A percentile compares a stretch with the other conserved stretches of the same genome.
These are phyloP conservation scores for Abrus pulchellus DNA, from an alignment of 306 rosid species.

Conservation along the genomic window DNA sequence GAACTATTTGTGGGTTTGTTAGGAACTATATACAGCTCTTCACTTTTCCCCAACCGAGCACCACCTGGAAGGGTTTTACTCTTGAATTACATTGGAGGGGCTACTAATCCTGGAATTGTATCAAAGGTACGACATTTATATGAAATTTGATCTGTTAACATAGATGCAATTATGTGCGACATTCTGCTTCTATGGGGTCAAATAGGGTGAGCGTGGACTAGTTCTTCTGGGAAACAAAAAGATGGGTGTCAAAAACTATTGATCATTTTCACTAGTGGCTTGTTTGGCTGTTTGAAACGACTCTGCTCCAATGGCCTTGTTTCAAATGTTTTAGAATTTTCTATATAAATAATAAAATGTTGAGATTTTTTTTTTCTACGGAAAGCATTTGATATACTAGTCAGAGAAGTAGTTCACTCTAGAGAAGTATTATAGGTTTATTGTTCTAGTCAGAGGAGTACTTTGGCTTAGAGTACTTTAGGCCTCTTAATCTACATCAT, in stretches of 20 bases:
- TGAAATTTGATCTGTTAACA: conserved; percentile 43
- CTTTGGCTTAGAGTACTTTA: conserved; percentile 1
- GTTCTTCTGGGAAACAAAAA: conserved; percentile 19
- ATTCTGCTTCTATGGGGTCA: conserved; percentile 25
- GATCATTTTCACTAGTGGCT: conserved; percentile 25
- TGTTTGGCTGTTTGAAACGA: conserved; percentile 36
- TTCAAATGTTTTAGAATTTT: conserved; percentile 40
- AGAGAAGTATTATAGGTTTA: conserved; percentile 22
- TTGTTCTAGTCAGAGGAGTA: background rate
- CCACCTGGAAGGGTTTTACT: conserved; percentile 94
- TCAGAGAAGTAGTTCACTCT: conserved; percentile 8
- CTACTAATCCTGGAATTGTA: conserved; percentile 84
- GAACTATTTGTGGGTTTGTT: conserved; percentile 49
- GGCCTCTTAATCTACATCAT: conserved; percentile 22
- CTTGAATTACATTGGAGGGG: conserved; percentile 97
- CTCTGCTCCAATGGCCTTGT: conserved; percentile 9
- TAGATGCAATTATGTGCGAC: conserved; percentile 32
- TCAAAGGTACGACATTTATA: conserved; percentile 67
- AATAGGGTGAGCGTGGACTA: conserved; percentile 9
- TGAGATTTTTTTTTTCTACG: background rate
- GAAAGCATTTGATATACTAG: conserved; percentile 18
- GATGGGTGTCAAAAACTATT: conserved; percentile 25
- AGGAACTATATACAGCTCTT: conserved; percentile 99
- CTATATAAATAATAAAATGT: background rate
- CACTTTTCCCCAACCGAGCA: conserved; percentile 95